These are phyloP conservation scores for Priceomyces melissophilus DNA, from an alignment of 805 yeast species.

Conservation along the genomic window DNA sequence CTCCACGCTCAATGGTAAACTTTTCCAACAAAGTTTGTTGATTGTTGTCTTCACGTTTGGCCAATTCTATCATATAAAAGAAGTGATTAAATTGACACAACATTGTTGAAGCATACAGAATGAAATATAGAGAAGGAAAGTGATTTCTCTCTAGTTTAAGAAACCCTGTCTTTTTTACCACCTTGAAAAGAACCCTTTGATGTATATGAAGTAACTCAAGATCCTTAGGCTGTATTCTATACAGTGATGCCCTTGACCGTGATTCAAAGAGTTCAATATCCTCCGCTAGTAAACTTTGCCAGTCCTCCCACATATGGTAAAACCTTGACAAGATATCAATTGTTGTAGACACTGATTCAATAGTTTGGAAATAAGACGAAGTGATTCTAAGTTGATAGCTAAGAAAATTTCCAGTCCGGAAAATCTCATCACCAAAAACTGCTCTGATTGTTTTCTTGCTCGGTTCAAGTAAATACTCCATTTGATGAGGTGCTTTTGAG, in stretches of 20 bases:
- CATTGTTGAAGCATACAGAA: conserved; percentile 24
- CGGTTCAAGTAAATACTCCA: conserved; percentile 24
- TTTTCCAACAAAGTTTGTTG: not conserved
- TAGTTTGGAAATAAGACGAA: conserved; percentile 20
- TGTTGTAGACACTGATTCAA: conserved; percentile 7
- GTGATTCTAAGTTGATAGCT: conserved; percentile 11
- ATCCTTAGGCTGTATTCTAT: not conserved
- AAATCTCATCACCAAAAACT: conserved; percentile 14
- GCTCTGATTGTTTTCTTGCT: conserved; percentile 13
- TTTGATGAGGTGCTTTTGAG: conserved; percentile 22
- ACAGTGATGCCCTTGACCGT: not conserved
- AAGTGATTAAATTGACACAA: conserved; percentile 22
- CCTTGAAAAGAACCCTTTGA: conserved; percentile 14
- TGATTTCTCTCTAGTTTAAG: conserved; percentile 23
- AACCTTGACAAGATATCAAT: conserved; percentile 15
- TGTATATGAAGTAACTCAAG: conserved; percentile 6
- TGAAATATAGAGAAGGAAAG: conserved; percentile 26
- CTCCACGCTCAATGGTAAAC: not conserved
- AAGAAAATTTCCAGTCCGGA: conserved; percentile 5
- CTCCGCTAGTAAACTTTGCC: conserved; percentile 6
- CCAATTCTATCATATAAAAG: conserved; percentile 12
- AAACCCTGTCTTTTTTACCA: conserved; percentile 25
- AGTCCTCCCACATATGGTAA: conserved; percentile 14
- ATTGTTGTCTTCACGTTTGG: not conserved
- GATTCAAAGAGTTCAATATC: conserved; percentile 6